phyloP scores from a whole-genome alignment of 805 yeast genomes.

The Yarrowia sp. region DNA sequence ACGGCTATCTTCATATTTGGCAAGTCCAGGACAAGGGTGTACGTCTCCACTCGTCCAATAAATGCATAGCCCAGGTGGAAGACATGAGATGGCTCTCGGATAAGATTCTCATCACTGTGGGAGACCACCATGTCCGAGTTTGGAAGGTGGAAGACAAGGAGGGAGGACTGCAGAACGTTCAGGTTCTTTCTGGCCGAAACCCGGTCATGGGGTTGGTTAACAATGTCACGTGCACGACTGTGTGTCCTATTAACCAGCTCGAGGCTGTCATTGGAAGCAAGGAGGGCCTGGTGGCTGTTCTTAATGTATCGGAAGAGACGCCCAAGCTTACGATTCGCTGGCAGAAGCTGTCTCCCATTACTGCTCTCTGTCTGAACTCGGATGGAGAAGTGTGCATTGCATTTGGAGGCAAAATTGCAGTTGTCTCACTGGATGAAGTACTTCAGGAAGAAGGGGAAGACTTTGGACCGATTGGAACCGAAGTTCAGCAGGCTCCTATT shows the following conservation, averaged over 20 bases:
- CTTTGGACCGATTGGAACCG: conserved; percentile 26
- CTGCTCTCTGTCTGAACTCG: neutral
- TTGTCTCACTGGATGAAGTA: conserved; percentile 21
- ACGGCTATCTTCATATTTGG: conserved; percentile 74
- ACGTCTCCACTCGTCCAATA: conserved; percentile 59
- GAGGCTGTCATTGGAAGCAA: conserved; percentile 45
- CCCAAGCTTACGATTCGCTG: conserved; percentile 20
- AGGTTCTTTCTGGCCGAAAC: conserved; percentile 63
- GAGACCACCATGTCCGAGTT: conserved; percentile 65
- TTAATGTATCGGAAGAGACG: conserved; percentile 24
- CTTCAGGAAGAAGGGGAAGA: conserved; percentile 18
- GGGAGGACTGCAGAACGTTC: conserved; percentile 42
- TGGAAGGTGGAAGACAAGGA: conserved; percentile 58
- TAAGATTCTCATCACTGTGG: conserved; percentile 60
- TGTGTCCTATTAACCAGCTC: conserved; percentile 50
- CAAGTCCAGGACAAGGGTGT: conserved; percentile 48
- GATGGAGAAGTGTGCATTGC: conserved; percentile 11
- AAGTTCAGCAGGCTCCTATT: conserved; percentile 4
- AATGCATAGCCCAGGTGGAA: conserved; percentile 66
- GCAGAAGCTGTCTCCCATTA: conserved; percentile 8
- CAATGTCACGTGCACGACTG: conserved; percentile 59
- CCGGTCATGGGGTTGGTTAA: conserved; percentile 60
- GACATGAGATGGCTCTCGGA: conserved; percentile 64
- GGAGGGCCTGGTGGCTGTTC: conserved; percentile 46
- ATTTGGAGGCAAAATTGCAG: conserved; percentile 15